Evolutionary conservation across 345 rosid genomes (phyloP), one percentile per base, ranked within the genome.

Genomic region (Microthlaspi erraticum): DNA sequence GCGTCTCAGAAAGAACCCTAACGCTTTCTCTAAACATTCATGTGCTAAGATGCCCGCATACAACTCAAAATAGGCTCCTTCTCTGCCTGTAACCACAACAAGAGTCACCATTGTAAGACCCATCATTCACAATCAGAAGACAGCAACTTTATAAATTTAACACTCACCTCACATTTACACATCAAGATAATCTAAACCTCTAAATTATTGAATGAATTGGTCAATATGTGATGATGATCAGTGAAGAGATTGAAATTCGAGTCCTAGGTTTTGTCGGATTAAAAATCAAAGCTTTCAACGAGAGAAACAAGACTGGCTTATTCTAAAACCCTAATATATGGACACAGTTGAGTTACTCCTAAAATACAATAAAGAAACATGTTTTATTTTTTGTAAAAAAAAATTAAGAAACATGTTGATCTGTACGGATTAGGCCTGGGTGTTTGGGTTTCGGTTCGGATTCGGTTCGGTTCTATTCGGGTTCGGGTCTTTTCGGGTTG

Each of bases 61-160:
- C 76, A 93, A 68, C 96, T 90, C 76, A 93, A 77, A 62, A 90
- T 88, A 19, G 98, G 98, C 70, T 93, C 98, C 53, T 79, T 90
- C 57, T 87, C 96, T n/a, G 94, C 98, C 98, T 93, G 77, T 67
- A 79, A 41, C 38, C 72, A 52, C 34, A 77, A 44, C 54, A 62
- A 38, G 23, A 20, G 17, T 10, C 66, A 43, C 7, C 23, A 53
- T 16, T 54, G 33, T 56, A 60, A 44, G 34, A 62, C 26, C 26
- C 2, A 20, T 20, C 26, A 20, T 20, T 20, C 26, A 20, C 19
- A 60, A 56, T 32, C 68, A 12, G 14, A 70, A 52, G n/a, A 13
- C 44, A 54, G 32, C 51, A 66, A 20, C 26, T 14, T 56, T 34
- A 14, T 17, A 18, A 56, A 20, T 44, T 13, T 9, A 63, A 17